Evolutionary conservation across 768 basidiomycete genomes (phyloP), one percentile per base, ranked within the genome.

Genomic region (Boletus vermiculosoides): DNA sequence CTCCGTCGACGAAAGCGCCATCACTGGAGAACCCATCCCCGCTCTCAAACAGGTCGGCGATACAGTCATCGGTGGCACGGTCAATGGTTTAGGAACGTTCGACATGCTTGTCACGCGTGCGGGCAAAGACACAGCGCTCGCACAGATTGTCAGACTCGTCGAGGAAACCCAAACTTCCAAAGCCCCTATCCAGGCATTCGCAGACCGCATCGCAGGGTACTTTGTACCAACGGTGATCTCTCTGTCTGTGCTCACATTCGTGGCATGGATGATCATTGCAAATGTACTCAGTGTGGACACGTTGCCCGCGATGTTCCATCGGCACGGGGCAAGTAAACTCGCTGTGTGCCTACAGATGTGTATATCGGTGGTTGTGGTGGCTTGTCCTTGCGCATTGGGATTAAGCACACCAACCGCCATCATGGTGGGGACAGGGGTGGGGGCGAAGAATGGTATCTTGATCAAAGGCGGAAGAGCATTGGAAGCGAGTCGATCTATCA

Each of bases 371-470:
- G 83, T 99, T 57, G 97, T 99, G 48, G 94, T 99, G 50, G 96
- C 97, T 22, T 99, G 97, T 72, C 97, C 97, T 0, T 99, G 97
- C 70, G 96, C 97, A 0, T 82, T 99, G 34, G 97, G 96, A 5
- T 80, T 98, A 56, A 92, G 92, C 54, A 98, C 96, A 0, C 97
- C 97, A 1, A 98, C 97, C 0, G 97, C 96, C 2, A 94, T 98
- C 74, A 98, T 98, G 97, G 97, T 98, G 33, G 97, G 97, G 18
- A 98, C 96, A 0, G 97, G 97, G 1, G 86, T 98, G 55, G 97
- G 97, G 2, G 97, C 97, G 10, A 83, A 90, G 76, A 96, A 98
- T 65, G 96, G 97, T 0, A 98, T 99, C 57, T 76, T 99, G 45
- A 98, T 99, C 83, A 99, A 99, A 71, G 95, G 97, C 22, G 97